Conservation (phyloP, 345 rosid species). For the Cochlearia excelsa region DNA sequence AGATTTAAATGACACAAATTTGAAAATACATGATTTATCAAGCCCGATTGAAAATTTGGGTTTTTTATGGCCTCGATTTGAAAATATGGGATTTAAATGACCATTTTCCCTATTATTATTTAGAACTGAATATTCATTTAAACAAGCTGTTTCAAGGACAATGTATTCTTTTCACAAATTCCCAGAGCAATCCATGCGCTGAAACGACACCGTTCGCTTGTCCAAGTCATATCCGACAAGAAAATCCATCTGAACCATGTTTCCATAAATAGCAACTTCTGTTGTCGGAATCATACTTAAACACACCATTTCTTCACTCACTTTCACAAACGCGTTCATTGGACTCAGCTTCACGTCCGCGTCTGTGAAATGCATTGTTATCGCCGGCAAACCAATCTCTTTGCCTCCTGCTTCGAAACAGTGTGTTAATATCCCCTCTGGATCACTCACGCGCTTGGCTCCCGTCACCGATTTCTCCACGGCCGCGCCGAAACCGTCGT, state of each 20-base stretch:
- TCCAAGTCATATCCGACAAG: conserved; percentile 50
- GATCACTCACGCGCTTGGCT: conserved; percentile 40
- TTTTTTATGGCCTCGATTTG: too few relatives aligned
- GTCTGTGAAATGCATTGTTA: conserved; percentile 48
- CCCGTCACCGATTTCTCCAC: conserved; percentile 29
- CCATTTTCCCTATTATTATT: too few relatives aligned
- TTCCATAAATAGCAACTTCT: conserved; percentile 42
- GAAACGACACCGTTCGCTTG: conserved; percentile 41
- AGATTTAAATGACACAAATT: too few relatives aligned
- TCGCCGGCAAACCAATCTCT: conserved; percentile 35
- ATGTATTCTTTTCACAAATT: background rate
- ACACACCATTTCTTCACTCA: conserved; percentile 40
- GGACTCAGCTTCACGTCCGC: conserved; percentile 51
- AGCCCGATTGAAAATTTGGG: too few relatives aligned
- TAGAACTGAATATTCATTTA: too few relatives aligned
- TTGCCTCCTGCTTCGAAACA: conserved; percentile 30
- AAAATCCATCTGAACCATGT: conserved; percentile 51
- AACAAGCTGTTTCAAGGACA: too few relatives aligned
- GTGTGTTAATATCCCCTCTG: conserved; percentile 31
- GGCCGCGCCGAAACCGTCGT: conserved; percentile 30
- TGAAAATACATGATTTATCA: too few relatives aligned
- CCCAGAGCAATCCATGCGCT: conserved; percentile 44
- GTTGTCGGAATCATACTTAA: conserved; percentile 36
- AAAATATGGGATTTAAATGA: too few relatives aligned
- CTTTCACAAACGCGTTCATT: conserved; percentile 41